Evolutionary conservation across 1,284 basidiomycete species (phyloP), one percentile per base, ranked within the genome.

Genomic region (Ganoderma sinense): DNA sequence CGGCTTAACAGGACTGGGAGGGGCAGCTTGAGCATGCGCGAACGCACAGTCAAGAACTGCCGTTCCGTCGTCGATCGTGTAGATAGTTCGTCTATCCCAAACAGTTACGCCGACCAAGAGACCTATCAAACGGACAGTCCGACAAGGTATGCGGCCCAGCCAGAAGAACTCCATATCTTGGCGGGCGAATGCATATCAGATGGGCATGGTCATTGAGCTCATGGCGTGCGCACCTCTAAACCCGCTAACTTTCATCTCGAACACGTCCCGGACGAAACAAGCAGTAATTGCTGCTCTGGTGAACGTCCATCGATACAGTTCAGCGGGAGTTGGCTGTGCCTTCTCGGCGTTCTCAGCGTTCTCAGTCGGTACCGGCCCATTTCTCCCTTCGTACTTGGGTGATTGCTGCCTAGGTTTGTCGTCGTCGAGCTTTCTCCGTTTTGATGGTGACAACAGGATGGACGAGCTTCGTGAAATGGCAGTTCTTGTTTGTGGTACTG

Each of bases 31-130:
- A 76, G 72, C 29, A 69, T 84, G 82, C 4, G 80, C 81, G 71
- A 87, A 82, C 2, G 83, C 75, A 72, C 92, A 94, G 59, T 94
- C 91, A 39, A 94, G 84, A 3, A 91, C 88, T 29, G 82, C 87
- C 0, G 91, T 91, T 7, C 91, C 91, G 75, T 94, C 93, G 75
- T 94, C 93, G 67, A 94, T 91, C 91, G 70, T 59, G 75, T 93
- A 93, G 0, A 89, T 75, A 14, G 88, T 82, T 41, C 86, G 85
- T 73, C 83, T 85, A 69, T 94, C 92, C 68, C 87, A 89, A 0
- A 83, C 78, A 66, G 86, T 84, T 5, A 91, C 79, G 2, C 88
- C 91, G 1, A 94, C 88, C 7, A 94, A 79, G 64, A 92, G 78
- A 1, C 89, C 92, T 11, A 90, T 83, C 2, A 93, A 75, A 33